Evolutionary conservation across 2,329 filamentous ascomycete species (phyloP).

Genomic region (Teratosphaeria destructans): DNA sequence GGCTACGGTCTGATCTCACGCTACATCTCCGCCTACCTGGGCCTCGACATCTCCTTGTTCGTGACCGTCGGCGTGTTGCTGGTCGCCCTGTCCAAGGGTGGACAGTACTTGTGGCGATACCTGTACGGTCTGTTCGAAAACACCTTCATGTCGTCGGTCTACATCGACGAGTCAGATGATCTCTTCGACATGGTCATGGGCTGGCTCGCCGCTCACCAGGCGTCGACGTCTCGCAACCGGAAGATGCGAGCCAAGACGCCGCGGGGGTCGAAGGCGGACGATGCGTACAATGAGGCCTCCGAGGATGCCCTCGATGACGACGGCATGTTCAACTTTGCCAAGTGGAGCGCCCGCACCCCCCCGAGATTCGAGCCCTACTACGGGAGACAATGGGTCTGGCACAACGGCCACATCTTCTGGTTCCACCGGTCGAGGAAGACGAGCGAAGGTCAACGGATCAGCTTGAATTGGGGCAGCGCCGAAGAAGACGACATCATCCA

Average conservation of each 20-base stretch:
- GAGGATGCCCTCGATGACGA: conserved; percentile 28
- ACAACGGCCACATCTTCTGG: conserved; percentile 32
- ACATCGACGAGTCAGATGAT: conserved; percentile 35
- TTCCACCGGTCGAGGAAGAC: conserved; percentile 29
- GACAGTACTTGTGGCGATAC: conserved; percentile 27
- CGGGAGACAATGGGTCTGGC: conserved; percentile 35
- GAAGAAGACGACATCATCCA: conserved; percentile 32
- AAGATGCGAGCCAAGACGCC: conserved; percentile 32
- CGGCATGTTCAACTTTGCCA: conserved; percentile 40
- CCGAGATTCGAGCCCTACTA: conserved; percentile 41
- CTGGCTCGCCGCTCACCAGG: conserved; percentile 34
- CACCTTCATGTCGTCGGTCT: conserved; percentile 33
- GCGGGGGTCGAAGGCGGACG: conserved; percentile 24
- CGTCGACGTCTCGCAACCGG: conserved; percentile 26
- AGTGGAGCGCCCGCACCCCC: conserved; percentile 38
- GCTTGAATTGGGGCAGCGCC: conserved; percentile 13
- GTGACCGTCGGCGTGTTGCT: conserved; percentile 34
- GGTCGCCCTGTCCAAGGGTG: conserved; percentile 30
- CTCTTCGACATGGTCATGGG: conserved; percentile 33
- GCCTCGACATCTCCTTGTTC: conserved; percentile 39
- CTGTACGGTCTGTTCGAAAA: conserved; percentile 9
- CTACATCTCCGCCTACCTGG: conserved; percentile 31
- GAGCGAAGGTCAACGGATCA: conserved; percentile 17
- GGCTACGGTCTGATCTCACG: conserved; percentile 40
- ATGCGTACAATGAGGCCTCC: conserved; percentile 25